A percentile compares a stretch with the other conserved stretches of the same genome.
phyloP scores from a whole-genome alignment of 1,284 basidiomycete genomes.

The Ustilago loliicola region DNA sequence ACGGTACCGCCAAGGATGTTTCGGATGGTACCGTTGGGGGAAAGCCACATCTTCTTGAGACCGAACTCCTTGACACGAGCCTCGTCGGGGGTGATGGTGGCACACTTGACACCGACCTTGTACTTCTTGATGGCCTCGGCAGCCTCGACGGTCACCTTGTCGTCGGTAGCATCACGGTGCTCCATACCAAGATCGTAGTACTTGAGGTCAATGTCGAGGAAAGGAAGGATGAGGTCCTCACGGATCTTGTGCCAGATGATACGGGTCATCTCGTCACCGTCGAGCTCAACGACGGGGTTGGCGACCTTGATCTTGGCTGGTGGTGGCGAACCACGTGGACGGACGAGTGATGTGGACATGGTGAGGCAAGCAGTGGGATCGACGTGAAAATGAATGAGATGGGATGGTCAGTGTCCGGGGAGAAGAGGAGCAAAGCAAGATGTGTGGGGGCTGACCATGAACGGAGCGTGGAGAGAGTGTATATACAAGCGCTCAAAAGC shows the following conservation, averaged over 20 bases:
- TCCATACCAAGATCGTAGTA: constrained; percentile 97
- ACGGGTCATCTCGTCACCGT: constrained; percentile 70
- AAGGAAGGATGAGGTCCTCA: constrained; percentile 96
- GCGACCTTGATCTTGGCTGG: constrained; percentile 79
- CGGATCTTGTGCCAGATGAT: constrained; percentile 95
- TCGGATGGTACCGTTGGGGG: constrained; percentile 75
- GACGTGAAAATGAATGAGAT: neutral
- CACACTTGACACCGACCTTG: constrained; percentile 76
- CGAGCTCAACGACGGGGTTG: constrained; percentile 93
- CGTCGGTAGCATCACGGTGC: constrained; percentile 90
- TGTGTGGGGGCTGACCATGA: neutral
- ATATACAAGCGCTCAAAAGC: neutral
- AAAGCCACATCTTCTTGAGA: constrained; percentile 87
- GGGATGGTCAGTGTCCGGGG: neutral
- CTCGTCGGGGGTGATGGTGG: constrained; percentile 98
- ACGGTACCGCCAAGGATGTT: constrained; percentile 98
- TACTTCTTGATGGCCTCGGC: constrained; percentile 79
- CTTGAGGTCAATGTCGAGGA: constrained; percentile 94
- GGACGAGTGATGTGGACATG: constrained; percentile 40
- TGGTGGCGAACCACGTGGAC: constrained; percentile 35
- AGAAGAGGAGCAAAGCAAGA: neutral
- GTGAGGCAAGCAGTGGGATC: neutral
- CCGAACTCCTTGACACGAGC: constrained; percentile 86
- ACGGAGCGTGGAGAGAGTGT: neutral
- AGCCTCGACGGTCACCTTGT: constrained; percentile 91